Evolutionary conservation across 768 basidiomycete species (phyloP).

Genomic region (Pleurotus tuoliensis): DNA sequence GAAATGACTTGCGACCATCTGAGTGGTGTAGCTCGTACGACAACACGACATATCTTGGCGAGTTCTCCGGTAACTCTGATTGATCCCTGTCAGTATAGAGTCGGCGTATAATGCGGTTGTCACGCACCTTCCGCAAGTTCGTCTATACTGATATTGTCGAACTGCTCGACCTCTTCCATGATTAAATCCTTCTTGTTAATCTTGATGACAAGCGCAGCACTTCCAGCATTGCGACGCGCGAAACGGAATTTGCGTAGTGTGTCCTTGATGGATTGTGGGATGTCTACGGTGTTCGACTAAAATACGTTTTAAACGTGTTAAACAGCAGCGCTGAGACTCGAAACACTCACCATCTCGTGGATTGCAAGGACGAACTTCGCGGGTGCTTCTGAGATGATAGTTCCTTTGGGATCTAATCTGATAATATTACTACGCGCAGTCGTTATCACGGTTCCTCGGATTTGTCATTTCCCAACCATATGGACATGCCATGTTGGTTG

Average conservation of each 20-base stretch:
- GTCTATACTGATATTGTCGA: conserved; percentile 71
- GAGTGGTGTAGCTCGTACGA: conserved; percentile 77
- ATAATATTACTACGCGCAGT: conserved; percentile 12
- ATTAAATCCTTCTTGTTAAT: conserved; percentile 79
- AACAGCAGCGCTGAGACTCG: conserved; percentile 2
- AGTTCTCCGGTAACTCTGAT: conserved; percentile 82
- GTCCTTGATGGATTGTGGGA: conserved; percentile 74
- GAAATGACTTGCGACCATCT: conserved; percentile 84
- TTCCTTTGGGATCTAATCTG: conserved; percentile 9
- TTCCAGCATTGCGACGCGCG: conserved; percentile 67
- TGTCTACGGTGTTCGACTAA: conserved; percentile 79
- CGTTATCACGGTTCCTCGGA: neutral
- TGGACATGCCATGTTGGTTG: neutral
- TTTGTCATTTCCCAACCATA: neutral
- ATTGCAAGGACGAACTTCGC: no score
- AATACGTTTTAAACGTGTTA: neutral
- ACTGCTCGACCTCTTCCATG: conserved; percentile 83
- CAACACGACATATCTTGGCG: conserved; percentile 81
- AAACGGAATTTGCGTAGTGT: conserved; percentile 77
- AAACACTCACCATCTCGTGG: conserved; percentile 28
- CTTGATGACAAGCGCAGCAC: conserved; percentile 83
- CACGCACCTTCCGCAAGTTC: conserved; percentile 81
- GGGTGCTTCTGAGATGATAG: no score
- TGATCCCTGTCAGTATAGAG: neutral
- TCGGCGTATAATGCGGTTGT: neutral